Evolutionary conservation across 352 stramenopile genomes (phyloP).

Genomic region (Thalassiosira livingstoniorum): DNA sequence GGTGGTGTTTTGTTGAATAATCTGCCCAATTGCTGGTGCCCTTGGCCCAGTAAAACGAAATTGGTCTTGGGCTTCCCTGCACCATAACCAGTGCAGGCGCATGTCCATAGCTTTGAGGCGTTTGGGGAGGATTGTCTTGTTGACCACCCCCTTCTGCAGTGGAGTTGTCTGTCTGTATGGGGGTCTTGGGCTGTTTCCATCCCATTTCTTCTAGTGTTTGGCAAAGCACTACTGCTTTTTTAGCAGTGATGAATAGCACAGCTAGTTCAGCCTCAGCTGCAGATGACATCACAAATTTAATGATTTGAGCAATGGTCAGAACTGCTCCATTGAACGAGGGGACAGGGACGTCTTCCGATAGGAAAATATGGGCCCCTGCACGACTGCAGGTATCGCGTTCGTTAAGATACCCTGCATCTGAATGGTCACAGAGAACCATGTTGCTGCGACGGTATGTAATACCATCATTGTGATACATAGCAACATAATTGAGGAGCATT

Average conservation of each 20-base stretch:
- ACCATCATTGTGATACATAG: not conserved
- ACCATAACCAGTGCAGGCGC: not conserved
- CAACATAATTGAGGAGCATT: not conserved
- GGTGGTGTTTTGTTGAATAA: not conserved
- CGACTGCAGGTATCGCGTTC: not conserved
- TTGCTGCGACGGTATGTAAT: too few species aligned
- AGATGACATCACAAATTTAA: not conserved
- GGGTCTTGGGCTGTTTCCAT: not conserved
- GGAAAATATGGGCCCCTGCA: not conserved
- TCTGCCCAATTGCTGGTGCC: not conserved
- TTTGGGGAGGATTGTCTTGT: not conserved
- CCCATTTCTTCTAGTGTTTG: not conserved
- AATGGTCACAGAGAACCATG: not conserved
- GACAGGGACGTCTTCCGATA: not conserved
- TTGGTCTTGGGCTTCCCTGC: not conserved
- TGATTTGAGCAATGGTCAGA: not conserved
- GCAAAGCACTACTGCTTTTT: not conserved
- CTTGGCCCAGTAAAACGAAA: not conserved
- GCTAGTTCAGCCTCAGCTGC: not conserved
- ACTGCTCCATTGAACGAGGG: too few species aligned
- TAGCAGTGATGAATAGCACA: not conserved
- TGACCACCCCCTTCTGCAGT: not conserved
- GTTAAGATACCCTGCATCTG: not conserved
- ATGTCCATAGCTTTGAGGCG: not conserved
- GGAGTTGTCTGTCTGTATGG: not conserved